These are phyloP conservation scores for Yamadazyma dushanensis DNA, from an alignment of 1,139 yeast species.

Conservation along the genomic window DNA sequence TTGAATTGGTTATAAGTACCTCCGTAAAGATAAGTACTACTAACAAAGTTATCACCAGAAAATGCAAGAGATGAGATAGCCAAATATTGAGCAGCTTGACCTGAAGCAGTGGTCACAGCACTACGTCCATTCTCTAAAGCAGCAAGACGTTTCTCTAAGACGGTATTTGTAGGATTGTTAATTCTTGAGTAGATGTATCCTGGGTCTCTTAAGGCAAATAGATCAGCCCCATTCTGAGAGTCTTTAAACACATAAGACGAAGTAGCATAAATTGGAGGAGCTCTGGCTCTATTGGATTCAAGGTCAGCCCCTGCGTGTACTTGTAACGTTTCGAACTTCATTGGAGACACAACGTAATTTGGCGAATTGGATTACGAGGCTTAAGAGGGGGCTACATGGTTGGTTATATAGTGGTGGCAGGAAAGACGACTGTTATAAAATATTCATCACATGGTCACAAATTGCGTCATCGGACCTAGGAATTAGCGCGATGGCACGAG, in stretches of 20 bases:
- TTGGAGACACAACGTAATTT: too few relatives aligned
- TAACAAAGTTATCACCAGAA: conserved; percentile 83
- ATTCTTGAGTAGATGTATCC: conserved; percentile 89
- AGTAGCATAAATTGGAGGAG: conserved; percentile 90
- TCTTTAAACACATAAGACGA: conserved; percentile 83
- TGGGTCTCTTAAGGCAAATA: conserved; percentile 78
- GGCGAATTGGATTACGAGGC: too few relatives aligned
- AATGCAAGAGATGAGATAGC: conserved; percentile 86
- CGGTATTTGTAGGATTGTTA: conserved; percentile 90
- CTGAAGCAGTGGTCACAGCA: conserved; percentile 89
- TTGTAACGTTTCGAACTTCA: conserved; percentile 77
- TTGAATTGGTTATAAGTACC: conserved; percentile 96
- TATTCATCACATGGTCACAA: too few relatives aligned
- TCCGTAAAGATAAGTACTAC: conserved; percentile 89
- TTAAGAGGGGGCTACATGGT: too few relatives aligned
- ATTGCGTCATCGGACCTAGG: too few relatives aligned
- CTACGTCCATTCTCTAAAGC: conserved; percentile 92
- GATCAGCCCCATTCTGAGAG: conserved; percentile 88
- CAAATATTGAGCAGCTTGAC: conserved; percentile 91
- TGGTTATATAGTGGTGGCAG: too few relatives aligned
- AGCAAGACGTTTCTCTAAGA: conserved; percentile 87
- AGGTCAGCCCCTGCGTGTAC: conserved; percentile 85
- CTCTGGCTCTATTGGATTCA: conserved; percentile 69
- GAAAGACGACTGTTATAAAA: too few relatives aligned
- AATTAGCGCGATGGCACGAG: too few relatives aligned